These are phyloP conservation scores for Xylaria scruposa DNA, from an alignment of 495 filamentous ascomycete species.

Conservation along the genomic window DNA sequence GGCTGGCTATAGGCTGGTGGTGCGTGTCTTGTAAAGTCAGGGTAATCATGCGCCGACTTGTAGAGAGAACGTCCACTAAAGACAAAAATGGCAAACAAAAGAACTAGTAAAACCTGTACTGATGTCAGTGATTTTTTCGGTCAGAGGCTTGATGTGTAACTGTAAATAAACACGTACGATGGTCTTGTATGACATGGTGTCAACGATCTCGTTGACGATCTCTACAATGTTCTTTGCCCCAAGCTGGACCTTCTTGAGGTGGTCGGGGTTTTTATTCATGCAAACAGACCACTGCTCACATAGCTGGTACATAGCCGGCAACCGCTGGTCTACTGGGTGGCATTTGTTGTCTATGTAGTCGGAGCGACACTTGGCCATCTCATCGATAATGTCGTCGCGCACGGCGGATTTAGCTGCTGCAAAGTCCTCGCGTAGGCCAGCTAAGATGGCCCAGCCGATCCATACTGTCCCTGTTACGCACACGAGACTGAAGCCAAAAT, in stretches of 20 bases:
- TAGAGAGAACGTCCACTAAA: constrained; percentile 48
- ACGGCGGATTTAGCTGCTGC: constrained; percentile 69
- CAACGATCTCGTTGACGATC: constrained; percentile 56
- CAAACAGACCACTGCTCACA: constrained; percentile 85
- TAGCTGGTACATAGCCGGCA: constrained; percentile 73
- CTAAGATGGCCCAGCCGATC: constrained; percentile 71
- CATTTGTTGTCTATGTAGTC: constrained; percentile 79
- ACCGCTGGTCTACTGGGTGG: constrained; percentile 56
- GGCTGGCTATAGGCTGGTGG: constrained; percentile 36
- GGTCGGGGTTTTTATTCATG: constrained; percentile 68
- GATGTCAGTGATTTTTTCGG: constrained; percentile 29
- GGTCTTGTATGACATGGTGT: constrained; percentile 53
- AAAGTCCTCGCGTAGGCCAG: constrained; percentile 78
- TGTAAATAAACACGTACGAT: constrained; percentile 68
- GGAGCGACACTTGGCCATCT: constrained; percentile 74
- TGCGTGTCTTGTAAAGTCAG: constrained; percentile 33
- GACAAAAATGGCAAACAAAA: constrained; percentile 62
- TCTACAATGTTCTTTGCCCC: constrained; percentile 53
- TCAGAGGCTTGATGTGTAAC: not conserved
- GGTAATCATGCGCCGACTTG: constrained; percentile 36
- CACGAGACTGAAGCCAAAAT: constrained; percentile 78
- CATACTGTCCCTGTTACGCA: constrained; percentile 71
- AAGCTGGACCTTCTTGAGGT: constrained; percentile 49
- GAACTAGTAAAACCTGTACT: constrained; percentile 57
- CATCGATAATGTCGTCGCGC: constrained; percentile 66